These are phyloP conservation scores for Dioscorea zingiberensis DNA, from an alignment of 106 monocot species.

Conservation along the genomic window DNA sequence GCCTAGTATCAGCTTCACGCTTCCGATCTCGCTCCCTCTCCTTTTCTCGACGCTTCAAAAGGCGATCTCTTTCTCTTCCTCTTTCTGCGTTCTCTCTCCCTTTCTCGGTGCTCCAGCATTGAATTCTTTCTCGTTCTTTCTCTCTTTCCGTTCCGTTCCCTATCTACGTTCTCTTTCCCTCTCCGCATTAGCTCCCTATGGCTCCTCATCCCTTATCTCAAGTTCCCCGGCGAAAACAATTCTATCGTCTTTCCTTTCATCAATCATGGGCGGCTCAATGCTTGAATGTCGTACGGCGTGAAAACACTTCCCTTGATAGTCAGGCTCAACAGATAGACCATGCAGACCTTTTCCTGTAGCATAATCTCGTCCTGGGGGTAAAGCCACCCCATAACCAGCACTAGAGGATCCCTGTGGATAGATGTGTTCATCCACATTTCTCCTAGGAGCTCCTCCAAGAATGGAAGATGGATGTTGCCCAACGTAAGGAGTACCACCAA, in stretches of 20 bases:
- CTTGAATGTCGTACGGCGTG: conserved; percentile 48
- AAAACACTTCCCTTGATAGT: conserved; percentile 49
- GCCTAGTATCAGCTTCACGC: conserved; percentile 42
- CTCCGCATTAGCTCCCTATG: conserved; percentile 61
- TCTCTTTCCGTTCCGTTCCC: conserved; percentile 35
- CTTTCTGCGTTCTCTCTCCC: conserved; percentile 33
- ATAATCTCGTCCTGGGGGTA: conserved; percentile 90
- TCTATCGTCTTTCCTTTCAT: conserved; percentile 67
- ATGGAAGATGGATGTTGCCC: conserved; percentile 53
- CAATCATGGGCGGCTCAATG: conserved; percentile 36
- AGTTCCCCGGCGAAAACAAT: conserved; percentile 53
- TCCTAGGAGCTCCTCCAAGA: conserved; percentile 72
- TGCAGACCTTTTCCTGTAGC: conserved; percentile 61
- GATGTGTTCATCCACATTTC: conserved; percentile 55
- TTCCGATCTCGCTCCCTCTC: conserved; percentile 60
- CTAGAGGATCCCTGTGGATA: conserved; percentile 57
- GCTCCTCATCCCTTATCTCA: conserved; percentile 78
- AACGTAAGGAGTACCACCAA: conserved; percentile 52
- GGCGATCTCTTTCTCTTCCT: conserved; percentile 39
- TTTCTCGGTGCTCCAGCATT: conserved; percentile 17
- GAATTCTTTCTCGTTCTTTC: conserved; percentile 35
- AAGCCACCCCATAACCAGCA: conserved; percentile 58
- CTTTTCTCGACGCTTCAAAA: conserved; percentile 39
- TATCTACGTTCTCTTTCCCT: conserved; percentile 48
- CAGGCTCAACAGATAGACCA: conserved; percentile 32